Evolutionary conservation across 2,329 filamentous ascomycete species (phyloP), one percentile per base, ranked within the genome.

Genomic region (Volutella citrinella): DNA sequence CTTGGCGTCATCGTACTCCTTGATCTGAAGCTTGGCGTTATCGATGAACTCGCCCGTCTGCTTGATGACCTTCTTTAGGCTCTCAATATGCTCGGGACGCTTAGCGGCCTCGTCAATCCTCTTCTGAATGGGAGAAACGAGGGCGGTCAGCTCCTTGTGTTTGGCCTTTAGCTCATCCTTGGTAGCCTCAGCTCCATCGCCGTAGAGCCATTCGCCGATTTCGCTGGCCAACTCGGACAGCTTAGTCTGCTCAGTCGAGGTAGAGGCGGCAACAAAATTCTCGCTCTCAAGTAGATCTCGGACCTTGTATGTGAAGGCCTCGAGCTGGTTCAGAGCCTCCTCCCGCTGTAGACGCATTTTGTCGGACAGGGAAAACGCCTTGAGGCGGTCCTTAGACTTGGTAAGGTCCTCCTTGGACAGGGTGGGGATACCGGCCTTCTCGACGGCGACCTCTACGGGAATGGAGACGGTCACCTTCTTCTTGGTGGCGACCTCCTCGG

Each of bases 321-420:
- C 93, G n/a, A 98, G 78, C 46, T 86, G 84, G 64, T 97, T 98
- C 37, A 96, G 70, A 2, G 87, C 80, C 59, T 96, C 91, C 58
- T 96, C 90, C 19, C 90, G 80, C 38, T 80, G 70, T 21, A 80
- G 66, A 31, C 90, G 84, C 18, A 84, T 79, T 48, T 76, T 78
- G 63, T 98, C 93, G 4, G 91, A 95, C 17, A 77, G 72, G 48
- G 94, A 88, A 52, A 98, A 97, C 5, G 87, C 83, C 52, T 80
- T 75, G 26, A 98, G 76, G 27, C 87, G 83, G 48, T 85, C 76
- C 58, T 84, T 82, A 61, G 73, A 51, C 52, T 69, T 61, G 45
- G 66, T 51, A 51, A 76, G 41, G 23, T 76, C 71, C 10, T 64
- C 56, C 48, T 71, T 71, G 23, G 72, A 53, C 7, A 80, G 62